Evolutionary conservation across 2,329 filamentous ascomycete species (phyloP), one percentile per base, ranked within the genome.

Genomic region (Aureobasidium sp.): DNA sequence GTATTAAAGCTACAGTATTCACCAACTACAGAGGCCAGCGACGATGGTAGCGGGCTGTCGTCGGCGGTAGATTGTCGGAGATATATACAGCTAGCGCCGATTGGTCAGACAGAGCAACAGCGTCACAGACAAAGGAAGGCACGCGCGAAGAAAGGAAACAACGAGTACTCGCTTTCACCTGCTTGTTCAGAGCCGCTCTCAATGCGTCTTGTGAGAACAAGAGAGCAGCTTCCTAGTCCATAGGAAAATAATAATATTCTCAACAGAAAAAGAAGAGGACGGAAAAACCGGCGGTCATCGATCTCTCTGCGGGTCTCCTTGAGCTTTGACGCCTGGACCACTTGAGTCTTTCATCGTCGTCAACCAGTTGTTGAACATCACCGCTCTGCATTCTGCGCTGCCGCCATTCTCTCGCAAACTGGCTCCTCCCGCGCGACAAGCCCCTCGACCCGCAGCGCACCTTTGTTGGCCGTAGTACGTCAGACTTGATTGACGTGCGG

Each of bases 1-100:
- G 29, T 5, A 41, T 41, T 14, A 9, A 14, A 45, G 42, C 15
- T n/a, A 52, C 15, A 53, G 6, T 55, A 55, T 62, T 12, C 27
- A 44, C n/a, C 15, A n/a, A 31, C 14, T 34, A 53, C 12, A 34
- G 9, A 53, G 48, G 37, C 20, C n/a, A n/a, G 22, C n/a, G 55
- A 31, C 27, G 25, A 29, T 48, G 25, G 67, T 75, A 68, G 62
- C 25, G 20, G 55, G 27, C 42, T 27, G 55, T 58, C 42, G 55
- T 45, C 53, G 39, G 31, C 55, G 55, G 55, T 27, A 47, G 31
- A 58, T 58, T 42, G 41, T 58, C 55, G 55, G 55, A 25, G 31
- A 20, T 57, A 22, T 29, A 36, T 4, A 25, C 27, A 44, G 44
- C 31, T 39, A 58, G 55, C 55, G 55, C 55, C 55, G 53, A 57